phyloP scores from a whole-genome alignment of 345 rosid species.

The Punica granatum region DNA sequence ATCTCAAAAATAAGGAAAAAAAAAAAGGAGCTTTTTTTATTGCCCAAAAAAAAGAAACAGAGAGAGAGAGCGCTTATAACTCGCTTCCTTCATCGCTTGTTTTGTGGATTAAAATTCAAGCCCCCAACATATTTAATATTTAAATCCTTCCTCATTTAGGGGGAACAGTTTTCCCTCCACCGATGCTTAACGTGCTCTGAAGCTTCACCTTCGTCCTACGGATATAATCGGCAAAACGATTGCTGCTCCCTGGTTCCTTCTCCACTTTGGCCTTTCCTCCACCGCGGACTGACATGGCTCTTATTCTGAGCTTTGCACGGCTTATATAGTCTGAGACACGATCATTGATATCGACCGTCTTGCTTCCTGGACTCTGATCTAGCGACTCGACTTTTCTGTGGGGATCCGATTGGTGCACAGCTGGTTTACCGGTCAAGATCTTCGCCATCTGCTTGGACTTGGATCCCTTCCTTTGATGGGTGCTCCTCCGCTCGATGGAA shows the following conservation, averaged over 20 bases:
- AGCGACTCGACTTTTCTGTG: neutral
- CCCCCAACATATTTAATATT: too few species aligned
- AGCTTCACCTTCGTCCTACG: conserved; percentile 20
- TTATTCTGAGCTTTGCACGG: conserved; percentile 19
- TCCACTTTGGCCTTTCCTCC: conserved; percentile 6
- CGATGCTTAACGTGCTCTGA: conserved; percentile 15
- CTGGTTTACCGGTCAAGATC: neutral
- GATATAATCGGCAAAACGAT: conserved; percentile 22
- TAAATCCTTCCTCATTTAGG: conserved; percentile 12
- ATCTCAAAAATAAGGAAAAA: too few species aligned
- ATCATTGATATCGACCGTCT: conserved; percentile 13
- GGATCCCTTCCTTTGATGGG: neutral
- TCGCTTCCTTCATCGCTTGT: too few species aligned
- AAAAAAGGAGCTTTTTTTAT: too few species aligned
- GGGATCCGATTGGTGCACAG: neutral
- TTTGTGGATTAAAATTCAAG: too few species aligned
- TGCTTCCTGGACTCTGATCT: conserved; percentile 5
- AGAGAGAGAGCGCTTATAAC: too few species aligned
- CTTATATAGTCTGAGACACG: conserved; percentile 19
- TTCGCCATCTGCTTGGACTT: neutral
- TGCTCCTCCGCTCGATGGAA: neutral
- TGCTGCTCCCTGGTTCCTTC: conserved; percentile 8
- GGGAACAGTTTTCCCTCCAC: conserved; percentile 10
- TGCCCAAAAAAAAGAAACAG: too few species aligned
- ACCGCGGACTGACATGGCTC: conserved; percentile 12